Conservation (phyloP, 1,284 basidiomycete species). For the Ceratobasidium sp. region DNA sequence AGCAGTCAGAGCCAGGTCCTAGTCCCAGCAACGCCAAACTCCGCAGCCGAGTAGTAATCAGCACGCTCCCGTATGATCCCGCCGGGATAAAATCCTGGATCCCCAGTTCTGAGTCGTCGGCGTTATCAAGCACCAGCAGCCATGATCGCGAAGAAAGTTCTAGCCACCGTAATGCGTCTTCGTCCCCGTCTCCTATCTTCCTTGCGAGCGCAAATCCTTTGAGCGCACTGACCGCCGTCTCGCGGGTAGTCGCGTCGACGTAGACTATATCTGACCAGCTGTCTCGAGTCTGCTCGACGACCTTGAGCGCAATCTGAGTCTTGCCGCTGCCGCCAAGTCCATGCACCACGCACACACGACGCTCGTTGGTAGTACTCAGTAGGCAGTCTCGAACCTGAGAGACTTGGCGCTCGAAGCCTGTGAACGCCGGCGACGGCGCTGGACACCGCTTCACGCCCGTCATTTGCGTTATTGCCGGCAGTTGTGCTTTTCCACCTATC, state of each 20-base stretch:
- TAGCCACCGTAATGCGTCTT: constrained; percentile 34
- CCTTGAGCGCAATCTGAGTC: constrained; percentile 23
- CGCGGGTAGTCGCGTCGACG: constrained; percentile 32
- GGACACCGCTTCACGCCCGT: background rate
- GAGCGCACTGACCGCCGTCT: background rate
- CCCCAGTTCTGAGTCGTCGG: constrained; percentile 23
- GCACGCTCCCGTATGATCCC: constrained; percentile 7
- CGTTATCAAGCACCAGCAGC: constrained; percentile 36
- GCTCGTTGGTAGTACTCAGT: background rate
- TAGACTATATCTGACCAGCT: constrained; percentile 19
- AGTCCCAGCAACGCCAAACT: constrained; percentile 7
- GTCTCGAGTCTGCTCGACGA: background rate
- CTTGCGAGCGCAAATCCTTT: constrained; percentile 1
- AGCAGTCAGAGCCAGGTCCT: background rate
- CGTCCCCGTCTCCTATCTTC: background rate
- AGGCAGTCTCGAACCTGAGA: background rate
- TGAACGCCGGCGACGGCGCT: background rate
- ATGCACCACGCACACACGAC: constrained; percentile 16
- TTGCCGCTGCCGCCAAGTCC: constrained; percentile 17
- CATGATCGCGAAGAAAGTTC: background rate
- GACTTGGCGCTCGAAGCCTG: background rate
- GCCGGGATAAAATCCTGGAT: background rate
- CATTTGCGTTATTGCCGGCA: background rate
- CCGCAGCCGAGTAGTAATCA: constrained; percentile 39
- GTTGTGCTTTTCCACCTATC: background rate